Evolutionary conservation across 78 protist species (phyloP).

Genomic region (Isochrysis galbana): DNA sequence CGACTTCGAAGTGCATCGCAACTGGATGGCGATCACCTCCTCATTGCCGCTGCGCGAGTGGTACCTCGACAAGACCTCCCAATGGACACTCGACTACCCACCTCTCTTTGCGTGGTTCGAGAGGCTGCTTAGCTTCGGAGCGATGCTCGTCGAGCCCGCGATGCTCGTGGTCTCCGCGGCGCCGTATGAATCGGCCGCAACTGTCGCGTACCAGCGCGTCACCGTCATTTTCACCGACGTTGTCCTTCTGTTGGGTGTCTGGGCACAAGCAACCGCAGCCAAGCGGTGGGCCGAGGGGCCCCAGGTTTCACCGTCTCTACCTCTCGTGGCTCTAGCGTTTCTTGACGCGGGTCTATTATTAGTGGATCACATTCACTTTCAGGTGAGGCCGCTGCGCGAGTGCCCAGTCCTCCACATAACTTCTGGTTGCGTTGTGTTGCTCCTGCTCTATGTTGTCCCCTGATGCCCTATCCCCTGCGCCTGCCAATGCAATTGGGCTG

Average conservation of each 20-base stretch:
- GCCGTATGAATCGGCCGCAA: conserved; percentile 41
- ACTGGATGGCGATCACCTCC: conserved; percentile 97
- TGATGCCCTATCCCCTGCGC: too few species aligned
- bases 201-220: conserved; percentile 75
- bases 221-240: conserved; percentile 71
- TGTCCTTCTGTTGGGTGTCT: conserved; percentile 40
- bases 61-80: conserved; percentile 58
- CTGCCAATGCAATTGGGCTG: too few species aligned
- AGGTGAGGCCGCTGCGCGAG: too few species aligned
- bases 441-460: too few species aligned
- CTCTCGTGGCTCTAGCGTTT: background rate
- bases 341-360: conserved; percentile 73
- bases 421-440: too few species aligned
- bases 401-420: too few species aligned
- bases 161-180: conserved; percentile 66
- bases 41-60: conserved; percentile 69
- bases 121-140: conserved; percentile 31
- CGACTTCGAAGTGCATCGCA: conserved; percentile 94
- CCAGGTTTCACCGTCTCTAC: background rate
- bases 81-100: conserved; percentile 97
- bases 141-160: conserved; percentile 47
- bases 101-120: conserved; percentile 96
- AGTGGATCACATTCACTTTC: conserved; percentile 87
- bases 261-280: too few species aligned
- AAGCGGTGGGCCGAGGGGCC: conserved; percentile 4